A percentile compares a stretch with the other conserved stretches of the same genome.
phyloP scores from a whole-genome alignment of 1,139 yeast species.

The Saccharomyces hybrid region DNA sequence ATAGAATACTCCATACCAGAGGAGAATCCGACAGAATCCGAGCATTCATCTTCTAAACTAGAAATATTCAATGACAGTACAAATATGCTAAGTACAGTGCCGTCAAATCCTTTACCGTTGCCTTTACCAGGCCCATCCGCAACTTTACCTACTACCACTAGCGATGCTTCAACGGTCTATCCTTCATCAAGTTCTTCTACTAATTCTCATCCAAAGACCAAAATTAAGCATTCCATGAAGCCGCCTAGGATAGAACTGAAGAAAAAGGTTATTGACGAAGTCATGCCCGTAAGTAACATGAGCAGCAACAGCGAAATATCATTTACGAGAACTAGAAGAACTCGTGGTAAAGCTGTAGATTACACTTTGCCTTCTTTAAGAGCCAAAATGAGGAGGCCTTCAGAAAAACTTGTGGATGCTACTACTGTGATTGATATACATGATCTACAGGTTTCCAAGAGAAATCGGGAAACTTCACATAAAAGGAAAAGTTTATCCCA shows the following conservation, averaged over 20 bases:
- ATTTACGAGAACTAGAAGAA: conserved; percentile 33
- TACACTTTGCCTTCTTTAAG: conserved; percentile 64
- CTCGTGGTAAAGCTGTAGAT: conserved; percentile 49
- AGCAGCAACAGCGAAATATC: conserved; percentile 13
- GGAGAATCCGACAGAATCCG: conserved; percentile 12
- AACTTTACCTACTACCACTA: not conserved
- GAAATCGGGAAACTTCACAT: conserved; percentile 4
- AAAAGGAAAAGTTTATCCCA: not conserved
- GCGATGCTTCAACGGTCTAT: not conserved
- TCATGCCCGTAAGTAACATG: conserved; percentile 32
- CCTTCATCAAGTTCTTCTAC: conserved; percentile 2
- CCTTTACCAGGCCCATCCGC: not conserved
- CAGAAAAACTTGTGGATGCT: conserved; percentile 55
- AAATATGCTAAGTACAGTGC: not conserved
- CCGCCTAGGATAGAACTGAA: conserved; percentile 28
- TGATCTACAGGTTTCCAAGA: conserved; percentile 24
- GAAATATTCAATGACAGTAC: conserved; percentile 18
- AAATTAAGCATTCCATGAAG: conserved; percentile 29
- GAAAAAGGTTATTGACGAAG: conserved; percentile 33
- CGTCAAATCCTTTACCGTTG: not conserved
- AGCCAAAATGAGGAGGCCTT: conserved; percentile 63
- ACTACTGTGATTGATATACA: conserved; percentile 29
- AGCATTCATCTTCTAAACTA: conserved; percentile 16
- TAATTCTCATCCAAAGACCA: conserved; percentile 16
- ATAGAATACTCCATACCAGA: conserved; percentile 32